phyloP scores from a whole-genome alignment of 495 filamentous ascomycete genomes.

The Astrothelium macrocarpum region DNA sequence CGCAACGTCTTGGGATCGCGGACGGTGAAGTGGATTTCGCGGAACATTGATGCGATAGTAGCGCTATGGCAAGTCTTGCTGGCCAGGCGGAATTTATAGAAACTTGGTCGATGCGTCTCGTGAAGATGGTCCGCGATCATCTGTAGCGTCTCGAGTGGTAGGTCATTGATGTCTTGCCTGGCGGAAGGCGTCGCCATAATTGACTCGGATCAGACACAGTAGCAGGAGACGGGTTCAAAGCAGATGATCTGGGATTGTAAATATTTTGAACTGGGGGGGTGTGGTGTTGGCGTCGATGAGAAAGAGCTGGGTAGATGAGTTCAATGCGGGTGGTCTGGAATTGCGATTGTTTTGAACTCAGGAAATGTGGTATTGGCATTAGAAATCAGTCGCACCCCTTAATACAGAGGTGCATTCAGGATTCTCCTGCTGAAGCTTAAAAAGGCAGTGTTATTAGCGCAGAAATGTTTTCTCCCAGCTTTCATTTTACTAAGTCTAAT shows the following conservation, averaged over 20 bases:
- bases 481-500: too few relatives aligned
- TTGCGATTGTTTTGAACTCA: neutral
- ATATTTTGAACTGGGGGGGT: neutral
- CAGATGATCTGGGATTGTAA: neutral
- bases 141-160: slow-evolving; percentile 12
- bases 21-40: slow-evolving; percentile 11
- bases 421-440: too few relatives aligned
- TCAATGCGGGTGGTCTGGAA: neutral
- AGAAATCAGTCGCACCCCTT: too few relatives aligned
- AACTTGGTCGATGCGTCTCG: slow-evolving; percentile 14
- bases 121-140: slow-evolving; percentile 13
- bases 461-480: too few relatives aligned
- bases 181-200: neutral
- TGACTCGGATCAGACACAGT: neutral
- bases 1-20: slow-evolving; percentile 10
- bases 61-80: slow-evolving; percentile 16
- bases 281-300: neutral
- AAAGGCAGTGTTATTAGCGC: too few relatives aligned
- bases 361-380: neutral
- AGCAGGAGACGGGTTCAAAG: neutral
- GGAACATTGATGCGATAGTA: slow-evolving; percentile 10
- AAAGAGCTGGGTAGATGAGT: neutral
- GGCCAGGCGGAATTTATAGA: slow-evolving; percentile 11
- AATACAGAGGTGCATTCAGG: too few relatives aligned
- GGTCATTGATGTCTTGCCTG: neutral